Evolutionary conservation across 2,329 filamentous ascomycete genomes (phyloP).

Genomic region (Aspergillus chevalieri): DNA sequence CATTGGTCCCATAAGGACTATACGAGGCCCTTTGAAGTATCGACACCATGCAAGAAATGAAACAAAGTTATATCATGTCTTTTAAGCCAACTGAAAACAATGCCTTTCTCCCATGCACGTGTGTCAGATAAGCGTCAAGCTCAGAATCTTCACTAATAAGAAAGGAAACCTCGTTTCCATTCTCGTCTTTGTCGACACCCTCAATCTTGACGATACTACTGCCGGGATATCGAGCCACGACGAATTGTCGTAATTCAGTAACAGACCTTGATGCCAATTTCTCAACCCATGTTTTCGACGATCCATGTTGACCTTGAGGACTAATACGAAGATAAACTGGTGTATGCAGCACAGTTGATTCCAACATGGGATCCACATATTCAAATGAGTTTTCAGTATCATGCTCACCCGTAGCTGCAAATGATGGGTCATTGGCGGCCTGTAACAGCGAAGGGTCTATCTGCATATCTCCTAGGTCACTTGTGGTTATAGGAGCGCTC

Average conservation of each 20-base stretch:
- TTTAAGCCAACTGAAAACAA: conserved; percentile 45
- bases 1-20: too few species aligned
- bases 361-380: conserved; percentile 34
- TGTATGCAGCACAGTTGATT: conserved; percentile 35
- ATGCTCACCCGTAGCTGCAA: conserved; percentile 29
- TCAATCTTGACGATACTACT: conserved; percentile 57
- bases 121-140: conserved; percentile 63
- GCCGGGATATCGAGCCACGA: conserved; percentile 56
- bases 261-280: conserved; percentile 56
- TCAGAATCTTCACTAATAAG: conserved; percentile 66
- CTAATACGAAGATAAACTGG: conserved; percentile 66
- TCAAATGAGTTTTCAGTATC: conserved; percentile 25
- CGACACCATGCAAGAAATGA: too few species aligned
- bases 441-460: conserved; percentile 59
- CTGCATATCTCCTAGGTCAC: conserved; percentile 50
- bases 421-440: conserved; percentile 47
- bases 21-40: too few species aligned
- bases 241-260: conserved; percentile 57
- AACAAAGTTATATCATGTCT: conserved; percentile 18
- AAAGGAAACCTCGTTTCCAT: conserved; percentile 57
- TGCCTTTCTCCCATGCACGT: conserved; percentile 53
- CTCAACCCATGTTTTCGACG: conserved; percentile 56
- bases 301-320: conserved; percentile 50
- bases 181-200: conserved; percentile 57
- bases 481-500: conserved; percentile 31